Base-by-base conservation (phyloP, 192 early-diverging fungal species). In the Podila clonocystis region DNA sequence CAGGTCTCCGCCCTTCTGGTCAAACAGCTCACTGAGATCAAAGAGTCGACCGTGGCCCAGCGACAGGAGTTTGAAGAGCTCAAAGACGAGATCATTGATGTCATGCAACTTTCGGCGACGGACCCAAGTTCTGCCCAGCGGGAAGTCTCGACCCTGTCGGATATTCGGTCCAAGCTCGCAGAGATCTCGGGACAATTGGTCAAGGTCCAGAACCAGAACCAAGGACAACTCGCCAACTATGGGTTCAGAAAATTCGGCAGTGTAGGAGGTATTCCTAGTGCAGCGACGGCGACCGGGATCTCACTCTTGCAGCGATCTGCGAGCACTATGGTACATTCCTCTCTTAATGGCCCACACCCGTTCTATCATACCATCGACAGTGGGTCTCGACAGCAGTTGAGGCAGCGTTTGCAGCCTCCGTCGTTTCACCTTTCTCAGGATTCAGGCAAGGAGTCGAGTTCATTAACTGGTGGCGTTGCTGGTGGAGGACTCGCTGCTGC, bases 21-120 rank as follows among this genome's bases (percentile, higher is more conserved):
- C 22, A 63, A 45, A n/a, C 63, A 70, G 26, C 45, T 79, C 17
- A 24, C 63, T 30, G 75, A 79, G 65, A 72, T 79, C 65, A 79
- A 79, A 58, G 75, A 79, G 0, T 68, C 75, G 19, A 79, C 75
- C 24, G 68, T 63, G 6, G 64, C 63, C 28, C 75, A 79, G 22
- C 64, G 75, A 19, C 75, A 79, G 31, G 75, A 79, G 52, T 79
- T 79, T 63, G 75, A 79, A 30, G 75, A 79, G 26, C 75, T 79
- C 65, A 79, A 79, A 65, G 75, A 79, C n/a, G 75, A 79, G 31
- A 79, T 79, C 17, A 79, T 79, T 13, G 75, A 79, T 34, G 69
- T 79, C 30, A 79, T 79, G 75, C 75, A 79, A 29, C 69, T 79
- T 48, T 79, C 75, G 1, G 75, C 75, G 13, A 79, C 75, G 3